A percentile compares a stretch with the other conserved stretches of the same genome.
Conservation (phyloP, 225 moss, liverwort and hornwort genomes). For the Marchantia polymorpha region DNA sequence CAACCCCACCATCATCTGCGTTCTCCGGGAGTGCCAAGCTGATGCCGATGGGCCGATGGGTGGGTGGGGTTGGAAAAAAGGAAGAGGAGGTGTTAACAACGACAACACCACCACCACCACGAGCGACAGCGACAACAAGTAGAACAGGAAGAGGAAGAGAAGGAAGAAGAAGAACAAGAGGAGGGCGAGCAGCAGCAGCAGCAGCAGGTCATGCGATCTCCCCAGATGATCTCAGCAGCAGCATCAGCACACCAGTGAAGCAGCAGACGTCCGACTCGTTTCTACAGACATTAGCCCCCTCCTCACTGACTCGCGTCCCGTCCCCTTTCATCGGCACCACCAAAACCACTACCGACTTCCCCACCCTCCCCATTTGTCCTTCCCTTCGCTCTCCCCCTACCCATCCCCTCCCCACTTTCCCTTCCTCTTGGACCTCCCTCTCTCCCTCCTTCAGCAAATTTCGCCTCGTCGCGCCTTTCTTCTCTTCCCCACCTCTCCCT, state of each 20-base stretch:
- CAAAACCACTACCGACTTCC: not conserved
- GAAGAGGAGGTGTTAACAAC: not conserved
- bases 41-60: not conserved
- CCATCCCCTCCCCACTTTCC: not conserved
- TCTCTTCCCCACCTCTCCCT: not conserved
- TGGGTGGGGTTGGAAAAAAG: conserved; percentile 9
- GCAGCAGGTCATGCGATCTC: not conserved
- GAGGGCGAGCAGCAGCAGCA: not conserved
- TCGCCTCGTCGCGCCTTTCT: not conserved
- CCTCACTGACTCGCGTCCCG: not conserved
- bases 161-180: not conserved
- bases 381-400: not conserved
- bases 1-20: conserved; percentile 11
- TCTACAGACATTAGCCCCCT: not conserved
- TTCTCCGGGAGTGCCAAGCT: not conserved
- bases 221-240: not conserved
- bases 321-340: not conserved
- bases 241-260: not conserved
- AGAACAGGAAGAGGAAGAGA: not conserved
- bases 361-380: not conserved
- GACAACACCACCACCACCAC: not conserved
- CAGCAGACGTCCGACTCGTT: not conserved
- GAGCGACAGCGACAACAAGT: not conserved
- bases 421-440: not conserved
- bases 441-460: not conserved